Base-by-base conservation (phyloP, 768 basidiomycete species). In the Pisolithus tinctorius region DNA sequence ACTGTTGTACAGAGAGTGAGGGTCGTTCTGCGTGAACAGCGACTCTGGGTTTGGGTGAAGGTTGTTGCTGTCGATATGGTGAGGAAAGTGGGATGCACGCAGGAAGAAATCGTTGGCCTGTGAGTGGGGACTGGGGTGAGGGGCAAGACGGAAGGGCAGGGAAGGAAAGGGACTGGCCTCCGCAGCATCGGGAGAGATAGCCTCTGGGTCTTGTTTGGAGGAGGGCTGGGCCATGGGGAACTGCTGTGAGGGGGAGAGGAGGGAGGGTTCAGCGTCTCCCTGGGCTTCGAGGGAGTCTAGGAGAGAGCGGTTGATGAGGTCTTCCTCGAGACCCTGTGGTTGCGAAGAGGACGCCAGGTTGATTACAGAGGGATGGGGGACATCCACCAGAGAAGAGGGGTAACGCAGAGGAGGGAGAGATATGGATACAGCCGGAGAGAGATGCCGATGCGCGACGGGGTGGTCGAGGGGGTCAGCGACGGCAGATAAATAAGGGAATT, bases 231-330 rank as follows among this genome's bases (percentile, higher is more conserved):
- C 73, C 72, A 62, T 77, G 68, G 49, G 68, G 63, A 64, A 81
- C 74, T 50, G 77, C 51, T 61, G 65, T 14, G 57, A 58, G 29
- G 57, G 26, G 16, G 61, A 58, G 5, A 53, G 34, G 31, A 47
- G 75, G 50, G 75, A 64, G 44, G 84, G 86, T 67, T 89, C 87
- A 50, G 86, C 78, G 78, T 90, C 88, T 47, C 84, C 87, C 69
- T 88, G 83, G 49, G 83, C 86, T 78, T 91, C 82, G 63, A 92
- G 78, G 39, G 83, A 86, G 68, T 87, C 88, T 58, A 91, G 72
- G 52, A 91, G 78, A 49, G 88, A 89, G 66, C 84, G 83, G 74
- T 90, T 91, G 66, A 91, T 88, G 62, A 83, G 83, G 70, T 86
- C 88, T 79, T 91, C 88, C 61, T 70, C 65, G 31, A 66, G 59